Evolutionary conservation across 345 rosid genomes (phyloP).

Genomic region (Erucastrum elatum): DNA sequence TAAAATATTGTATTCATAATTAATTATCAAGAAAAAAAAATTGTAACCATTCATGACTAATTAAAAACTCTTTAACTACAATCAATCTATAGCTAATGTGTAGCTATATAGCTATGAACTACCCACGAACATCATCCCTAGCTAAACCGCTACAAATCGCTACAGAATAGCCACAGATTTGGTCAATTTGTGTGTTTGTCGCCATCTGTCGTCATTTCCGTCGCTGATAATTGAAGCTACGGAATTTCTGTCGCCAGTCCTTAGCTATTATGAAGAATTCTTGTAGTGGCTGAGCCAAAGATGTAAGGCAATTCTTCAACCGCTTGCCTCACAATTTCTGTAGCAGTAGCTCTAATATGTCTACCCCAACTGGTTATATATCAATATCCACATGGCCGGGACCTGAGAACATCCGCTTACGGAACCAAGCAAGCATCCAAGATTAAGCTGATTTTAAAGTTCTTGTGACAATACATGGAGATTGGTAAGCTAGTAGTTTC

Average conservation of each 20-base stretch:
- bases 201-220: no score
- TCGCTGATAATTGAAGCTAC: no score
- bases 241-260: no score
- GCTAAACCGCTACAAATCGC: not conserved
- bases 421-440: constrained; percentile 80
- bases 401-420: constrained; percentile 67
- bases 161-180: no score
- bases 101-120: not conserved
- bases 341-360: constrained; percentile 79
- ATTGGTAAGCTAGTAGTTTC: constrained; percentile 83
- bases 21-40: no score
- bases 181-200: no score
- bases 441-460: constrained; percentile 78
- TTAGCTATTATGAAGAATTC: not conserved
- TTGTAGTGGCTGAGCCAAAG: constrained; percentile 83
- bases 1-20: not conserved
- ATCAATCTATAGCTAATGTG: not conserved
- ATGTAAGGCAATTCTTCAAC: constrained; percentile 69
- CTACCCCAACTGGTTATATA: constrained; percentile 98
- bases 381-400: constrained; percentile 67
- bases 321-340: no score
- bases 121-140: no score
- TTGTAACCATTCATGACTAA: not conserved
- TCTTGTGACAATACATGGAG: constrained; percentile 96
- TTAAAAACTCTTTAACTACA: not conserved